A percentile compares a stretch with the other conserved stretches of the same genome.
Conservation (phyloP, 495 filamentous ascomycete genomes). For the Oleoguttula mirabilis region DNA sequence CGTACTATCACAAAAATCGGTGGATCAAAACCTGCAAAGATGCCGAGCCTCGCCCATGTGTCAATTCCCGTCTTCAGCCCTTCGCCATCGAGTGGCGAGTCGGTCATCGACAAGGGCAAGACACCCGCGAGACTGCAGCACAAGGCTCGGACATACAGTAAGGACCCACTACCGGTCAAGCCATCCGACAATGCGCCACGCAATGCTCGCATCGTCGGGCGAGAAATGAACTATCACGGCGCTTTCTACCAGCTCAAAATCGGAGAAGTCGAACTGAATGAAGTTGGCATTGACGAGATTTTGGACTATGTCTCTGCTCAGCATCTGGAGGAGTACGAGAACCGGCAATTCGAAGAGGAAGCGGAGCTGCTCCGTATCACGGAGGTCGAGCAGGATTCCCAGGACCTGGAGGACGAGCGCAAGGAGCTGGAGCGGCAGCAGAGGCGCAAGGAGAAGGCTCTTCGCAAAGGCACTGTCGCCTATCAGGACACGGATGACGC, state of each 20-base stretch:
- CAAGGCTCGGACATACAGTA: not conserved
- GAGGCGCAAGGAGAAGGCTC: conserved; percentile 5
- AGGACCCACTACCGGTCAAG: conserved; percentile 11
- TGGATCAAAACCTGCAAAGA: too few relatives aligned
- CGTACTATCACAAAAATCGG: too few relatives aligned
- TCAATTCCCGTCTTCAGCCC: not conserved
- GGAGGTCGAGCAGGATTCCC: not conserved
- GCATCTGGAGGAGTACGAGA: conserved; percentile 15
- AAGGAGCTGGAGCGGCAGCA: not conserved
- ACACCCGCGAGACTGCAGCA: not conserved
- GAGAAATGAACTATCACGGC: conserved; percentile 1
- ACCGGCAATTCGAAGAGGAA: conserved; percentile 17
- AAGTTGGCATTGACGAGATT: conserved; percentile 16
- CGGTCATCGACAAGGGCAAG: not conserved
- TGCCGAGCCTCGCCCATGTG: not conserved
- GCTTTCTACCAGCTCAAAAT: conserved; percentile 10
- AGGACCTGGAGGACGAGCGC: conserved; percentile 1
- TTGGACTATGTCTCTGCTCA: conserved; percentile 18
- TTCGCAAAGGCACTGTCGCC: conserved; percentile 1
- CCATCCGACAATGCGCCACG: conserved; percentile 5
- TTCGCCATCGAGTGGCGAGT: not conserved
- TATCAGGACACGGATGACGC: not conserved
- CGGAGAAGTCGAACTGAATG: conserved; percentile 11
- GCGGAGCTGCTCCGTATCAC: not conserved
- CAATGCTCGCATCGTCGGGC: conserved; percentile 6